Conservation (phyloP, 768 basidiomycete genomes). For the Rhizopogon rudus region DNA sequence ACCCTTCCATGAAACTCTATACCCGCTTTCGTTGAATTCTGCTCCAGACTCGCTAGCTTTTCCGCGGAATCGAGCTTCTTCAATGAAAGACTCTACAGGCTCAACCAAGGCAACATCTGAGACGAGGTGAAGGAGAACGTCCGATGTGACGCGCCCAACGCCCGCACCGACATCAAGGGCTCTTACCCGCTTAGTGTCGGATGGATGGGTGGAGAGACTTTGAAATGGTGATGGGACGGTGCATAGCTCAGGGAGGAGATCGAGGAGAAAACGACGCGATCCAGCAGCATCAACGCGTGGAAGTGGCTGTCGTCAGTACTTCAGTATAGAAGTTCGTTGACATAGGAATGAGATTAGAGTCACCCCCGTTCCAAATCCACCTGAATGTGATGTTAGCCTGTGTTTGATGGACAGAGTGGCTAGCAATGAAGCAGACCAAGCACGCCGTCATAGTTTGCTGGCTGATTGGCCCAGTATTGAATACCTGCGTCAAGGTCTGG, state of each 20-base stretch:
- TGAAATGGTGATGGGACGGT: conserved; percentile 71
- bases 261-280: conserved; percentile 82
- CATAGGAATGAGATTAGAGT: conserved; percentile 14
- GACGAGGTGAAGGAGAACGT: conserved; percentile 86
- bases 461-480: conserved; percentile 80
- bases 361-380: conserved; percentile 54
- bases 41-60: conserved; percentile 22
- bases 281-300: conserved; percentile 89
- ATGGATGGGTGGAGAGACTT: conserved; percentile 31
- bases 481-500: conserved; percentile 75
- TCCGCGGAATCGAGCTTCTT: conserved; percentile 53
- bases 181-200: conserved; percentile 42
- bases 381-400: conserved; percentile 30
- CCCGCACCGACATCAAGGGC: conserved; percentile 94
- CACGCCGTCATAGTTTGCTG: conserved; percentile 83
- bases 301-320: conserved; percentile 51
- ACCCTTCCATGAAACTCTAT: conserved; percentile 54
- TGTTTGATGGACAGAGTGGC: conserved; percentile 13
- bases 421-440: conserved; percentile 46
- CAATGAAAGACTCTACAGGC: conserved; percentile 76
- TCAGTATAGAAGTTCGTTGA: neutral
- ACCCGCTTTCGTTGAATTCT: conserved; percentile 27
- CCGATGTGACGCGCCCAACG: conserved; percentile 85
- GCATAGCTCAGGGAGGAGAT: conserved; percentile 74
- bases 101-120: conserved; percentile 87